A percentile compares a stretch with the other conserved stretches of the same genome.
These are phyloP conservation scores for Auriscalpium vulgare DNA, from an alignment of 768 basidiomycete genomes.

Conservation along the genomic window DNA sequence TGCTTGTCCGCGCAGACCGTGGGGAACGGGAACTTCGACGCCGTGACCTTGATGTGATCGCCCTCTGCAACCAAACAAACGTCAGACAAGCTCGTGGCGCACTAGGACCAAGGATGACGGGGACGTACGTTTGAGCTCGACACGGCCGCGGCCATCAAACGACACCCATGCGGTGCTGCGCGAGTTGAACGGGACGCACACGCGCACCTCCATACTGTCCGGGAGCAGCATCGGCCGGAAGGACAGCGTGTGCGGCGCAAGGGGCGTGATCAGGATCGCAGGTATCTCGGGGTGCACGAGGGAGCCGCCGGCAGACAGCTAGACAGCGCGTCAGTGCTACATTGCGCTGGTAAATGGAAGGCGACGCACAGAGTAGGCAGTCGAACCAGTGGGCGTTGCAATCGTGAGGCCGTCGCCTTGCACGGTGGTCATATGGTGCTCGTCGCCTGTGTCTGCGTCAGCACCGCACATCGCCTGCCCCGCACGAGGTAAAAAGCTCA, in stretches of 20 bases:
- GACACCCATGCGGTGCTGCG: slow-evolving; percentile 98
- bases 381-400: slow-evolving; percentile 95
- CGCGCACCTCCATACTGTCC: slow-evolving; percentile 95
- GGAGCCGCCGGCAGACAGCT: slow-evolving; percentile 92
- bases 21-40: slow-evolving; percentile 96
- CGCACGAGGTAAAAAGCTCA: slow-evolving; percentile 31
- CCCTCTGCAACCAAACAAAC: slow-evolving; percentile 58
- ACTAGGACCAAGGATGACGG: neutral
- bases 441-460: slow-evolving; percentile 60
- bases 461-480: neutral
- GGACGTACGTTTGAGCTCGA: slow-evolving; percentile 86
- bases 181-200: slow-evolving; percentile 99
- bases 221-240: slow-evolving; percentile 98
- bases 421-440: slow-evolving; percentile 98
- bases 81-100: neutral
- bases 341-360: neutral
- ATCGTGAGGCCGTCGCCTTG: slow-evolving; percentile 96
- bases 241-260: slow-evolving; percentile 96
- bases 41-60: slow-evolving; percentile 97
- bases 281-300: slow-evolving; percentile 98
- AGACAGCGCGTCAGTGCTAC: slow-evolving; percentile 9
- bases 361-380: slow-evolving; percentile 84
- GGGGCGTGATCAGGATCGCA: slow-evolving; percentile 91
- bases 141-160: slow-evolving; percentile 93
- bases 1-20: slow-evolving; percentile 98